A percentile compares a stretch with the other conserved stretches of the same genome.
Evolutionary conservation across 2,329 filamentous ascomycete genomes (phyloP).

Genomic region (Sporothrix curviconia): DNA sequence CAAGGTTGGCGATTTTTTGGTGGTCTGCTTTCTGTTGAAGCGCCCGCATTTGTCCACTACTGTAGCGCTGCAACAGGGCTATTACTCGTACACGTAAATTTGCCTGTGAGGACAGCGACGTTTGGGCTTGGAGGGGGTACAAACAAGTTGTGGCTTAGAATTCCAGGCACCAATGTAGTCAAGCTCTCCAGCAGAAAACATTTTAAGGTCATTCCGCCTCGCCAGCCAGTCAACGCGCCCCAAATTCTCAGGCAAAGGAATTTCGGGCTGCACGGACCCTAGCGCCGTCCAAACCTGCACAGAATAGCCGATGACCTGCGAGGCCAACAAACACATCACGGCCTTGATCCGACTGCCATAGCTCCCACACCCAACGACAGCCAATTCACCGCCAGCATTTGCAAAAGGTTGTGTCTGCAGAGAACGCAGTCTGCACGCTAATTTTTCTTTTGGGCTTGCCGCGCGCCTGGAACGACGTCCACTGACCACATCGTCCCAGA

Average conservation of each 20-base stretch:
- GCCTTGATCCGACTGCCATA: not conserved
- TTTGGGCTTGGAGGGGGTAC: too few relatives aligned
- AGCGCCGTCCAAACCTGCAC: conserved; percentile 16
- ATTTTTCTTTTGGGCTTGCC: not conserved
- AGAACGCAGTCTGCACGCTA: not conserved
- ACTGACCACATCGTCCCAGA: conserved; percentile 35
- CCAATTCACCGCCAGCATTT: conserved; percentile 15
- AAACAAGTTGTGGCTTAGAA: too few relatives aligned
- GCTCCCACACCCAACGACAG: conserved; percentile 1
- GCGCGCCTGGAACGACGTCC: too few relatives aligned
- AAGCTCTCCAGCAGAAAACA: not conserved
- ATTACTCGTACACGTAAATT: conserved; percentile 11
- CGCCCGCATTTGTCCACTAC: not conserved
- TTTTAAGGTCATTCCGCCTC: not conserved
- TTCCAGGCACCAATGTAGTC: not conserved
- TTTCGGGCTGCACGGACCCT: conserved; percentile 13
- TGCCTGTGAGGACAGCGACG: too few relatives aligned
- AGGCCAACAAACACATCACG: conserved; percentile 11
- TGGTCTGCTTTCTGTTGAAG: not conserved
- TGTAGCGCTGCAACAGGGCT: too few relatives aligned
- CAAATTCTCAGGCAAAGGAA: conserved; percentile 7
- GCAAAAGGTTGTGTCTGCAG: conserved; percentile 6
- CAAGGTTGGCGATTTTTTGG: not conserved
- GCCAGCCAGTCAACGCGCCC: too few relatives aligned
- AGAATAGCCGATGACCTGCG: conserved; percentile 19